Evolutionary conservation across 257 asterid genomes (phyloP).

Genomic region (Thymus quinquecostatus): DNA sequence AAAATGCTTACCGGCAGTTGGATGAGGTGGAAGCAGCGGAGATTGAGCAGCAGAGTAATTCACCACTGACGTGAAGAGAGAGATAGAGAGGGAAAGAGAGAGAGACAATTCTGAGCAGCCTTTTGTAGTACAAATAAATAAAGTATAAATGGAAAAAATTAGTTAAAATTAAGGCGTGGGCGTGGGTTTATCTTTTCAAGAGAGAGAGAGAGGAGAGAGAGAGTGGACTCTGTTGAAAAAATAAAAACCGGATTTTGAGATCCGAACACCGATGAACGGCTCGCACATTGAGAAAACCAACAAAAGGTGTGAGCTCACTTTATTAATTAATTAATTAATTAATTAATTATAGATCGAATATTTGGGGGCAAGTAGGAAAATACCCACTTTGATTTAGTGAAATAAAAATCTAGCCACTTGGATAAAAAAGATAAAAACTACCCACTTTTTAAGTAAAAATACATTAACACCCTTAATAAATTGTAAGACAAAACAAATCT

Average conservation of each 20-base stretch:
- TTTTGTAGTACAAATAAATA: neutral
- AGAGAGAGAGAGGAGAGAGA: slow-evolving; percentile 4
- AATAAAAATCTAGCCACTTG: no score
- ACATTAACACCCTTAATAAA: no score
- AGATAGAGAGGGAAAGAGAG: slow-evolving; percentile 21
- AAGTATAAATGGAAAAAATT: slow-evolving; percentile 12
- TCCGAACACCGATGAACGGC: neutral
- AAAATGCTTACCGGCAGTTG: slow-evolving; percentile 18
- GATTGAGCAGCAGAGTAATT: slow-evolving; percentile 34
- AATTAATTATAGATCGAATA: neutral
- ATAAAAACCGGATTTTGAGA: neutral
- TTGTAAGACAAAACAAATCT: no score
- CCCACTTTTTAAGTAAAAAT: no score
- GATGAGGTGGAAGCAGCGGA: neutral
- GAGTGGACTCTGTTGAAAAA: neutral
- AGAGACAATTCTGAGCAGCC: slow-evolving; percentile 14
- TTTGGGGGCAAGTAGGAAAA: no score
- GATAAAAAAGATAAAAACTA: no score
- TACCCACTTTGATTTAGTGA: no score
- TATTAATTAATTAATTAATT: neutral
- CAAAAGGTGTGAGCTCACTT: neutral
- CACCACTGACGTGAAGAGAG: slow-evolving; percentile 31
- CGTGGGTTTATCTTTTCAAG: neutral
- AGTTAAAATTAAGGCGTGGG: neutral
- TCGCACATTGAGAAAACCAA: slow-evolving; percentile 3